A percentile compares a stretch with the other conserved stretches of the same genome.
phyloP scores from a whole-genome alignment of 352 stramenopile genomes.

The Plasmopara muralis region DNA sequence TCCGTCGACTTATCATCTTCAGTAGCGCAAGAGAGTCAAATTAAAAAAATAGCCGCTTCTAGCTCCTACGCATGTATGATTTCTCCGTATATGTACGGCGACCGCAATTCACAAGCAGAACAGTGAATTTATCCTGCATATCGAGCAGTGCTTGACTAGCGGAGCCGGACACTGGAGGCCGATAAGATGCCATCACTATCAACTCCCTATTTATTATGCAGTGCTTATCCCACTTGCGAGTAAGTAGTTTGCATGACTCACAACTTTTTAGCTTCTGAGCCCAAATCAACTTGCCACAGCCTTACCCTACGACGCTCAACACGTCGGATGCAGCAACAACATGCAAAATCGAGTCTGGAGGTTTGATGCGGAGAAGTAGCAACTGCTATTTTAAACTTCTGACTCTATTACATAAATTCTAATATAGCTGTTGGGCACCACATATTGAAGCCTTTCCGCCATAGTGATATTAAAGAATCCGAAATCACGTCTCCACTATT shows the following conservation, averaged over 20 bases:
- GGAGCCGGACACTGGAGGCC: slow-evolving; percentile 8
- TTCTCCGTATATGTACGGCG: slow-evolving; percentile 74
- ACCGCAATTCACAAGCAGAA: slow-evolving; percentile 68
- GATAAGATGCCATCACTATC: slow-evolving; percentile 11
- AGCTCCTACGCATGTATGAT: slow-evolving; percentile 57
- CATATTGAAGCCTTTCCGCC: too few relatives aligned
- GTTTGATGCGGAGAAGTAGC: too few relatives aligned
- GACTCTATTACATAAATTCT: too few relatives aligned
- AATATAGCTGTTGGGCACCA: too few relatives aligned
- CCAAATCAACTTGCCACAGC: slow-evolving; percentile 47
- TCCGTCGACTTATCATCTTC: slow-evolving; percentile 56
- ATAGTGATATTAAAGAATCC: too few relatives aligned
- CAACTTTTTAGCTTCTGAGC: slow-evolving; percentile 37
- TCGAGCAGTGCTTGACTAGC: slow-evolving; percentile 10
- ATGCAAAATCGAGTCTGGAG: slow-evolving; percentile 32
- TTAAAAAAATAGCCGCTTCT: slow-evolving; percentile 57
- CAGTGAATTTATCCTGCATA: slow-evolving; percentile 34
- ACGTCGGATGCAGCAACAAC: slow-evolving; percentile 53
- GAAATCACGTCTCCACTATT: too few relatives aligned
- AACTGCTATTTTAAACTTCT: too few relatives aligned
- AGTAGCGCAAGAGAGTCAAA: slow-evolving; percentile 65
- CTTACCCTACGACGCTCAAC: slow-evolving; percentile 36
- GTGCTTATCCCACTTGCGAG: slow-evolving; percentile 33
- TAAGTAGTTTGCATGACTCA: slow-evolving; percentile 39
- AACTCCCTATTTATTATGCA: slow-evolving; percentile 31